A percentile compares a stretch with the other conserved stretches of the same genome.
Evolutionary conservation across 139 green algal species (phyloP).

Genomic region (Dunaliella sp.): DNA sequence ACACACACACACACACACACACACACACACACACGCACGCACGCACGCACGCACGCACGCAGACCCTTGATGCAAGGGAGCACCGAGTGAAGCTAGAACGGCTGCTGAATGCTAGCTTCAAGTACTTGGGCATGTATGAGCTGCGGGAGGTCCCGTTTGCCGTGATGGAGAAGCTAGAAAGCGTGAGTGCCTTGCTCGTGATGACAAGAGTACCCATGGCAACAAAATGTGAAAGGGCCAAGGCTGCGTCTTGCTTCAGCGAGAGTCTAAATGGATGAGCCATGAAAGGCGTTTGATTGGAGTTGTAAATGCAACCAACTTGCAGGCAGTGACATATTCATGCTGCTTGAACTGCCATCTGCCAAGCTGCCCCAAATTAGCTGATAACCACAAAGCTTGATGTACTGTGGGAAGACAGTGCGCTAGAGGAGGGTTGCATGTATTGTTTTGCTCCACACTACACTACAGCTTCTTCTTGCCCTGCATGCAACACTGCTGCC

Average conservation of each 20-base stretch:
- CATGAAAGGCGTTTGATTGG: no score
- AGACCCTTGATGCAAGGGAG: slow-evolving; percentile 16
- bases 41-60: neutral
- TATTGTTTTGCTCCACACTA: no score
- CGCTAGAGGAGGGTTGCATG: no score
- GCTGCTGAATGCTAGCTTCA: slow-evolving; percentile 53
- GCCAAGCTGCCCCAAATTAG: no score
- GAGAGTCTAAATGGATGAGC: neutral
- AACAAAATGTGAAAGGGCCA: neutral
- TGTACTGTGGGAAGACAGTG: no score
- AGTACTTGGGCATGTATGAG: slow-evolving; percentile 56
- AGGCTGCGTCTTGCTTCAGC: neutral
- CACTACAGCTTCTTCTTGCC: no score
- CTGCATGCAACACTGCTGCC: no score
- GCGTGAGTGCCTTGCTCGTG: slow-evolving; percentile 4
- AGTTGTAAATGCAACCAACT: no score
- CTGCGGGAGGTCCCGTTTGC: slow-evolving; percentile 34
- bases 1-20: neutral
- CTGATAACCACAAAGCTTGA: no score
- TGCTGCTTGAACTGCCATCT: no score
- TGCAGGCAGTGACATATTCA: no score
- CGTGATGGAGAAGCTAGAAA: slow-evolving; percentile 49
- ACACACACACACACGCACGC: neutral
- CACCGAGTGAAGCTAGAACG: slow-evolving; percentile 46
- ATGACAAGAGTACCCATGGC: neutral